Conservation (phyloP, 768 basidiomycete species). For the Suillus americanus region DNA sequence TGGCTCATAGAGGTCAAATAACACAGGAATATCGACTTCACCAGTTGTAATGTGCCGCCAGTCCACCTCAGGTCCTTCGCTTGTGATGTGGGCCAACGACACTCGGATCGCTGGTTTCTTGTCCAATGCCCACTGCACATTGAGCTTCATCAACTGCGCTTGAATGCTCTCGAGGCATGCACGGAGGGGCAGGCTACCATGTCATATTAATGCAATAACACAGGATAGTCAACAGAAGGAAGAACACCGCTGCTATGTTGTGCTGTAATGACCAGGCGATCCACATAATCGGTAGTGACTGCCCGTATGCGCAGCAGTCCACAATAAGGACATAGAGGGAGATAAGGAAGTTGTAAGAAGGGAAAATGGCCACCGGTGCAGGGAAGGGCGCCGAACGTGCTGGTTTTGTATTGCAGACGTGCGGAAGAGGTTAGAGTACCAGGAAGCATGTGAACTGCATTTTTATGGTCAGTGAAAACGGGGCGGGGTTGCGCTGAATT, state of each 20-base stretch:
- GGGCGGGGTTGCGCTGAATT: not conserved
- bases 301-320: too few species aligned
- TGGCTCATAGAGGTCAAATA: not conserved
- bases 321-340: too few species aligned
- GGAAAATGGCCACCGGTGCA: too few species aligned
- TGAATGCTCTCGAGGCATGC: constrained; percentile 17
- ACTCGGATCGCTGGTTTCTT: not conserved
- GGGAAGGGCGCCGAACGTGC: too few species aligned
- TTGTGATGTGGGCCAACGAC: not conserved
- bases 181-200: constrained; percentile 16
- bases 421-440: not conserved
- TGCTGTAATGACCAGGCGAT: too few species aligned
- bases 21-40: not conserved
- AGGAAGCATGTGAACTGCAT: not conserved
- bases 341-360: too few species aligned
- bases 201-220: too few species aligned
- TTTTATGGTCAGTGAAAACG: not conserved
- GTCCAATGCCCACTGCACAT: not conserved
- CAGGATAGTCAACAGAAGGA: too few species aligned
- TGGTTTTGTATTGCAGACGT: too few species aligned
- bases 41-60: not conserved
- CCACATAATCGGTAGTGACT: too few species aligned
- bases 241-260: too few species aligned
- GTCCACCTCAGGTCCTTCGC: not conserved
- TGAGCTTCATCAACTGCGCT: too few species aligned